These are phyloP conservation scores for Penicillium sp. DNA, from an alignment of 2,329 filamentous ascomycete species.

Conservation along the genomic window DNA sequence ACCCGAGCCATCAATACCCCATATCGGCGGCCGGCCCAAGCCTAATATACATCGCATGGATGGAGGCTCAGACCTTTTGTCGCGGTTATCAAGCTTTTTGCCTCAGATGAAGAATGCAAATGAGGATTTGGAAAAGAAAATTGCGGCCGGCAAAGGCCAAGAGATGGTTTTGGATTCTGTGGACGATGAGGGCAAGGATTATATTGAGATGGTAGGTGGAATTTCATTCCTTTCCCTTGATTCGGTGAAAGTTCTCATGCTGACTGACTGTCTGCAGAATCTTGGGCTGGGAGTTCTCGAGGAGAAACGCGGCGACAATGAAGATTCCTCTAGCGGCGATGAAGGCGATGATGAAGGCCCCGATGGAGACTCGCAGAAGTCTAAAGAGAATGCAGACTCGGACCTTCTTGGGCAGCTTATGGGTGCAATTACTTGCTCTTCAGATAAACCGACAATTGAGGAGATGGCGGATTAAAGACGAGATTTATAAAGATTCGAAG, in stretches of 20 bases:
- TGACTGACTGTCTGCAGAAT: conserved; percentile 38
- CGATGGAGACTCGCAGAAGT: conserved; percentile 20
- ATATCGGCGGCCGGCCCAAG: conserved; percentile 40
- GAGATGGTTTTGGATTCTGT: conserved; percentile 45
- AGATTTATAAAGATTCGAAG: neutral
- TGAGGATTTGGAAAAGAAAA: conserved; percentile 47
- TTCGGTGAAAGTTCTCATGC: neutral
- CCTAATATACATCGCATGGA: conserved; percentile 42
- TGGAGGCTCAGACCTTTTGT: conserved; percentile 39
- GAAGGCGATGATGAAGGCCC: conserved; percentile 29
- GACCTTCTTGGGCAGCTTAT: conserved; percentile 46
- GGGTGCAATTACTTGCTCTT: conserved; percentile 40
- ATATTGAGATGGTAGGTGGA: conserved; percentile 51
- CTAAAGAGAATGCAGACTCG: conserved; percentile 32
- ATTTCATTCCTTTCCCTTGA: neutral
- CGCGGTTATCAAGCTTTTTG: conserved; percentile 49
- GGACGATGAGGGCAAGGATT: conserved; percentile 41
- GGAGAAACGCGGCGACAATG: conserved; percentile 42
- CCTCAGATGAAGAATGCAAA: conserved; percentile 53
- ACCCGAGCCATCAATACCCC: conserved; percentile 31
- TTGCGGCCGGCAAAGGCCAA: conserved; percentile 41
- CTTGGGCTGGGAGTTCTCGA: conserved; percentile 54
- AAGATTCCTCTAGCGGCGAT: conserved; percentile 22
- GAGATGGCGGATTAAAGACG: conserved; percentile 39
- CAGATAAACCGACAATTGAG: conserved; percentile 46